Evolutionary conservation across 129 eudicot species (phyloP), one percentile per base, ranked within the genome.

Genomic region (Sambucus nigra): DNA sequence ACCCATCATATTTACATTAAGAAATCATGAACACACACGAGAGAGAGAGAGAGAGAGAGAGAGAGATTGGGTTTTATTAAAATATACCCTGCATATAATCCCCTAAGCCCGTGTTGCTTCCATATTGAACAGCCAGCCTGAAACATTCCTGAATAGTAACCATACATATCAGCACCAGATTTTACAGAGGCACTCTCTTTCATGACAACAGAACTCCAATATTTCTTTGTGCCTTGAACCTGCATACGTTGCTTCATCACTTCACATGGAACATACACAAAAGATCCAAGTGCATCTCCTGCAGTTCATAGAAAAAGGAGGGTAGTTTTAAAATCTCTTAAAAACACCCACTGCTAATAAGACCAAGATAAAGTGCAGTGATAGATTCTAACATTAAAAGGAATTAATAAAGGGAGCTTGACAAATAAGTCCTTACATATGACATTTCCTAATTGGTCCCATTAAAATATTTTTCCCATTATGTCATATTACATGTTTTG

Each of bases 201-300:
- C 64, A 66, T 38, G 33, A 76, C 67, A 50, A 89, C 73, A 25
- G 88, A 74, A 59, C 60, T 76, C 98, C 98, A 89, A 60, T 87
- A 81, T 44, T 70, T 61, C 33, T 66, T 73, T 33, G 95, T 78
- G 65, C 98, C 98, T 76, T 89, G 98, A 76, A 89, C 80, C 72
- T 89, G 95, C 98, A 89, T 89, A 3, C 98, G 88, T 69, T 89
- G 98, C 77, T 89, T 89, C 25, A 89, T 81, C 77, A 89, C 98
- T 80, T 89, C 98, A 62, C 98, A 89, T 17, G 98, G 98, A 60
- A 89, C 98, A 31, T 89, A 89, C 62, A 89, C 35, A 60, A 89
- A 62, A 48, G 98, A 89, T 21, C 98, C 98, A 66, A 89, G 88
- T 45, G 98, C 75, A 70, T 89, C 98, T 61, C 98, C 98, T 89